phyloP scores from a whole-genome alignment of 2,329 filamentous ascomycete genomes.

The Phyllosticta ampelicida region DNA sequence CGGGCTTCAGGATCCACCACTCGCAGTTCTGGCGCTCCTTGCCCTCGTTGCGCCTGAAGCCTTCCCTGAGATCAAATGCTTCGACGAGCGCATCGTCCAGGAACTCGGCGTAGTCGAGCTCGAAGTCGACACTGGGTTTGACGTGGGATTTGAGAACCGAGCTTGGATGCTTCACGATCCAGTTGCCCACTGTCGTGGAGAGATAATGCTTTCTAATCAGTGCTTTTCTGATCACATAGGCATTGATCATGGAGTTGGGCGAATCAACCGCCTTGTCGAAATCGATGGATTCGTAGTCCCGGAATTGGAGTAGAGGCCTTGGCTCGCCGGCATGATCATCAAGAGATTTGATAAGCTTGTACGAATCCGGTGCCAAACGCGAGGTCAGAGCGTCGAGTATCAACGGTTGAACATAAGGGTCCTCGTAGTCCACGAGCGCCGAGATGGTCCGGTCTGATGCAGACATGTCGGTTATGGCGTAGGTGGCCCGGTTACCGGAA shows the following conservation, averaged over 20 bases:
- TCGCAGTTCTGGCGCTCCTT: conserved; percentile 39
- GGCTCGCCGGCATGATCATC: conserved; percentile 37
- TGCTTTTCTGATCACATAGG: conserved; percentile 92
- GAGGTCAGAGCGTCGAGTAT: conserved; percentile 61
- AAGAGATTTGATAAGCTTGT: conserved; percentile 45
- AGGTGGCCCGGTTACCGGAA: not conserved
- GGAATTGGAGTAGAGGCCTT: conserved; percentile 60
- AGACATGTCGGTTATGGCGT: conserved; percentile 3
- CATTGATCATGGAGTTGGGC: conserved; percentile 61
- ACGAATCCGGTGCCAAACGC: conserved; percentile 45
- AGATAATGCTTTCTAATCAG: conserved; percentile 95
- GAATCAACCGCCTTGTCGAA: conserved; percentile 63
- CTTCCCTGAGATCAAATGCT: conserved; percentile 75
- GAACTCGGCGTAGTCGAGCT: conserved; percentile 95
- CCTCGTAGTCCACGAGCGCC: conserved; percentile 73
- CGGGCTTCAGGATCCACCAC: conserved; percentile 98
- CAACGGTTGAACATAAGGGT: conserved; percentile 79
- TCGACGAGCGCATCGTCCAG: conserved; percentile 87
- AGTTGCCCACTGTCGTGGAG: conserved; percentile 69
- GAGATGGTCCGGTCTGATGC: conserved; percentile 35
- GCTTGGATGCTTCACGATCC: conserved; percentile 71
- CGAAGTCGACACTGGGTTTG: conserved; percentile 72
- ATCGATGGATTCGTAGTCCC: conserved; percentile 76
- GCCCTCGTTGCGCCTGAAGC: conserved; percentile 57
- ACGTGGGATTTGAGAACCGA: conserved; percentile 60